Evolutionary conservation across 192 early-diverging fungal genomes (phyloP), one percentile per base, ranked within the genome.

Genomic region (Backusella tuberculispora): DNA sequence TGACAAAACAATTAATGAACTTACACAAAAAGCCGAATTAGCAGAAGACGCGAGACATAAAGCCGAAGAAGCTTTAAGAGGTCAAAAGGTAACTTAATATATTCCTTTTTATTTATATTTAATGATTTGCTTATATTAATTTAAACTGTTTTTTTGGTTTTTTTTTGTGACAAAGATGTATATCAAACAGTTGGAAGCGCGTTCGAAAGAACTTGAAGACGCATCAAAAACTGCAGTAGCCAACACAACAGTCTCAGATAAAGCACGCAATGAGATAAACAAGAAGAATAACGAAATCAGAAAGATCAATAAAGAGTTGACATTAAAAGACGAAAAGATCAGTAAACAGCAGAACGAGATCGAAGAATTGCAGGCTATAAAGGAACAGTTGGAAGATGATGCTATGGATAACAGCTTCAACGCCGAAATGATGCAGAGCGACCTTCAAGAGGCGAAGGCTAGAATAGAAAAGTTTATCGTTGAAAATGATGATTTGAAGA

Each of bases 361-460:
- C 6, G 19, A 38, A 67, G 19, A 15, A 14, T 24, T 67, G 40
- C 0, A 17, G 38, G 17, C 5, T 12, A 19, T 0, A 2, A 66
- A 40, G 15, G 65, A 66, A 15, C 10, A 24, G 15, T 42, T 66
- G 40, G 66, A 67, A 6, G 63, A 65, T 65, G 53, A 60, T 60
- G 53, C 21, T 5, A 60, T 60, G 53, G 53, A 60, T 4, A 60
- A 12, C 4, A 21, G 53, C 10, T 10, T 67, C 4, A 19, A 67
- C 8, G 42, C 12, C 13, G 19, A 42, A 0, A 21, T 41, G n/a
- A 4, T 42, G 2, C 40, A 67, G 10, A 15, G 19, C 3, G 66
- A 67, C 3, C 19, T 67, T 13, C 38, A 67, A 21, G 38, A 40
- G 1, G 8, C 9, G 41, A 21, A 42, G 19, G 66, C 21, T 26